Base-by-base conservation (phyloP, 2,329 filamentous ascomycete genomes). In the Hymenoscyphus fructigenus region DNA sequence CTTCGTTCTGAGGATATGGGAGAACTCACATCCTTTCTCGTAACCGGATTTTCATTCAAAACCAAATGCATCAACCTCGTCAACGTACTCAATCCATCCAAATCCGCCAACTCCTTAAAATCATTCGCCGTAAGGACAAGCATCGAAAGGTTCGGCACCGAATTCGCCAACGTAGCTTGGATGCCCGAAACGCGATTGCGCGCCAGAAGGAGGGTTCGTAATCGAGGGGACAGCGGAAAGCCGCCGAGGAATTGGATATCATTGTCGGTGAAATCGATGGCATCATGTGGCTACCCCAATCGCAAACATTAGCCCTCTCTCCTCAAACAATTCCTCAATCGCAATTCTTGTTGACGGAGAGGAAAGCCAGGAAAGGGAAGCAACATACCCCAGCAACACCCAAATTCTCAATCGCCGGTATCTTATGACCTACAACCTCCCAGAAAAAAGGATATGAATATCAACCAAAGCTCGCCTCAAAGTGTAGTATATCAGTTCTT, bases 231-330 rank as follows among this genome's bases (percentile, higher is more conserved):
- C 60, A 96, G 87, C 3, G 95, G 95, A 77, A 99, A 97, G 81
- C 97, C 97, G 70, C 89, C 90, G 69, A 99, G 86, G 59, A 90
- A 83, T 72, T 91, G 88, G 75, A 99, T 94, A 79, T 97, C 93
- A 79, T 99, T 99, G 83, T 99, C 95, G 79, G 95, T 98, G 75
- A 99, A 89, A 81, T 99, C 95, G 83, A 99, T 96, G 70, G 92
- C 89, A 82, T 98, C 95, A 85, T 96, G 93, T 73, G 93, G 92
- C 92, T 96, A 74, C 47, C n/a, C 23, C n/a, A 9, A 17, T 56
- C 60, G 15, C 6, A 32, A 32, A 9, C 1, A 34, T 32, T 17
- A 50, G 38, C 20, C 20, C 14, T 38, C 34, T 38, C 36, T 38
- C 36, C 36, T 15, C 36, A 23, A 41, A 6, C 14, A 61, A 23